Evolutionary conservation across 176 grass and related monocot genomes (phyloP).

Genomic region (Urochloa ruziziensis): DNA sequence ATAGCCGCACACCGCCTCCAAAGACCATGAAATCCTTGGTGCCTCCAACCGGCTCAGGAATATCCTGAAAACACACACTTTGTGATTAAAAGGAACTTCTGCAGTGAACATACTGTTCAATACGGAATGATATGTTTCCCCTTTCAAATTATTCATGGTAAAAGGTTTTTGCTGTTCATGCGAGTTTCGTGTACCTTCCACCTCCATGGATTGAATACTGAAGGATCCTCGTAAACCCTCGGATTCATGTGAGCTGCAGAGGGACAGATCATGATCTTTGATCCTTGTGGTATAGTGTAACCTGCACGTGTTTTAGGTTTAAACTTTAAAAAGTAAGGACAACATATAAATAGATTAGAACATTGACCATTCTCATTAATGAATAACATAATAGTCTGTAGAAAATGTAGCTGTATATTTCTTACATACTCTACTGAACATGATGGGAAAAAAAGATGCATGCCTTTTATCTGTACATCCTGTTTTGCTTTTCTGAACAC

Average conservation of each 20-base stretch:
- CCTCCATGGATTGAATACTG: conserved; percentile 55
- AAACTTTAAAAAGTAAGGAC: no score
- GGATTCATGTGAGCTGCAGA: conserved; percentile 43
- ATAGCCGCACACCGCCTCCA: conserved; percentile 49
- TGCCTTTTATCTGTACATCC: conserved; percentile 54
- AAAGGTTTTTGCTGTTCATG: no score
- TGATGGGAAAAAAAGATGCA: background rate
- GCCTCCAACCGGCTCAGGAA: conserved; percentile 37
- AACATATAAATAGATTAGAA: background rate
- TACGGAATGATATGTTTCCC: background rate
- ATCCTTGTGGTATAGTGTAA: conserved; percentile 54
- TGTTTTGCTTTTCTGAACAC: conserved; percentile 54
- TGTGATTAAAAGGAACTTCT: background rate
- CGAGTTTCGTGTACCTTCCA: conserved; percentile 37
- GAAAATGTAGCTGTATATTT: background rate
- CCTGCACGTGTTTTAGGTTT: conserved; percentile 9
- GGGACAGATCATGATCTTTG: conserved; percentile 48
- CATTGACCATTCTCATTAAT: background rate
- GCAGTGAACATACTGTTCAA: background rate
- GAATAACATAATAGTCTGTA: background rate
- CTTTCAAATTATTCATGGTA: no score
- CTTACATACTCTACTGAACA: background rate
- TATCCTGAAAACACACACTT: conserved; percentile 7
- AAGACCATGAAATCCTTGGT: conserved; percentile 71
- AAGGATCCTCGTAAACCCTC: conserved; percentile 44